These are phyloP conservation scores for Trichoderma endophyticum DNA, from an alignment of 2,329 filamentous ascomycete genomes.

Conservation along the genomic window DNA sequence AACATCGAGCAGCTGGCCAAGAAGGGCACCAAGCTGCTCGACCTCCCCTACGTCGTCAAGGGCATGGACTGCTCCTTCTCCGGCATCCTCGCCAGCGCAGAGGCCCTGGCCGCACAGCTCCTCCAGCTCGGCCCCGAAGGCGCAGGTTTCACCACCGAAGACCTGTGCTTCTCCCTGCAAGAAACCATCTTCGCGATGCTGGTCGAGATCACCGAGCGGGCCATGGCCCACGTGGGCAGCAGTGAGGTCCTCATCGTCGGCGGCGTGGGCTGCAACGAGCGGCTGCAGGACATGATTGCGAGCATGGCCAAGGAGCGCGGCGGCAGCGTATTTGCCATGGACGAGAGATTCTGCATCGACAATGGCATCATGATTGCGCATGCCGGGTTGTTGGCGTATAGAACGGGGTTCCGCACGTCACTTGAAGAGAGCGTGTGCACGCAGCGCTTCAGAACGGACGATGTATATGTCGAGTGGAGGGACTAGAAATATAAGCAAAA, in stretches of 20 bases:
- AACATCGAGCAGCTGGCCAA: constrained; percentile 94
- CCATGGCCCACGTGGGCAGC: constrained; percentile 95
- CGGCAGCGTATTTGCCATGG: constrained; percentile 88
- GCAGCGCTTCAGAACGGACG: constrained; percentile 78
- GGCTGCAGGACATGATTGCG: constrained; percentile 97
- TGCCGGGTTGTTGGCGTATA: constrained; percentile 81
- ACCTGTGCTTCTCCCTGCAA: constrained; percentile 91
- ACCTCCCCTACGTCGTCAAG: constrained; percentile 93
- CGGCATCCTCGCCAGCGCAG: constrained; percentile 81
- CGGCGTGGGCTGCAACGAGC: constrained; percentile 91
- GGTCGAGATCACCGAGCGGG: constrained; percentile 95
- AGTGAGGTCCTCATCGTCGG: constrained; percentile 91
- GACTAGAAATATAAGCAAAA: constrained; percentile 40
- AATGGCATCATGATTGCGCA: constrained; percentile 99
- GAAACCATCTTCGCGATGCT: constrained; percentile 97
- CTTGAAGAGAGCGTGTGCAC: constrained; percentile 82
- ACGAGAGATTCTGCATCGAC: constrained; percentile 97
- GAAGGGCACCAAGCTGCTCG: constrained; percentile 70
- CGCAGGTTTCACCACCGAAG: constrained; percentile 68
- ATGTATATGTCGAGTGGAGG: constrained; percentile 77
- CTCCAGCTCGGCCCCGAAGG: constrained; percentile 44
- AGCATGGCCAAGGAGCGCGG: constrained; percentile 86
- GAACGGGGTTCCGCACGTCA: constrained; percentile 73
- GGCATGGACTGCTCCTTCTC: constrained; percentile 98
- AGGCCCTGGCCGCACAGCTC: constrained; percentile 72